Conservation (phyloP, 257 asterid genomes). For the Solanum arcanum region DNA sequence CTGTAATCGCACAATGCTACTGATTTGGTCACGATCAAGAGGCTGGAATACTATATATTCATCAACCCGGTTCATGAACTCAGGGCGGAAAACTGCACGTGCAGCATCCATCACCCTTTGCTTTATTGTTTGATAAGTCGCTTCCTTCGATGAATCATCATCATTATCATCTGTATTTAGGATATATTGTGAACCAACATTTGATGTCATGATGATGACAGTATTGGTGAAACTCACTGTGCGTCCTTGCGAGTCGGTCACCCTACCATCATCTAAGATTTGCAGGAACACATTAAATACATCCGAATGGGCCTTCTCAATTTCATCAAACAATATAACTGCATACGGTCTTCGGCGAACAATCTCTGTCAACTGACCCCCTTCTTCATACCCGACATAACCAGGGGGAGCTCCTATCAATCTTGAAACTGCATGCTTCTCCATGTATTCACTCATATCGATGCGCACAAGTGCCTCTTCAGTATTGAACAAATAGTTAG, state of each 20-base stretch:
- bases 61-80: slow-evolving; percentile 92
- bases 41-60: slow-evolving; percentile 96
- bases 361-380: slow-evolving; percentile 80
- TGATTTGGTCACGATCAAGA: slow-evolving; percentile 68
- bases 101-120: slow-evolving; percentile 80
- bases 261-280: slow-evolving; percentile 90
- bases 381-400: slow-evolving; percentile 91
- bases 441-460: slow-evolving; percentile 98
- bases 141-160: slow-evolving; percentile 40
- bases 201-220: slow-evolving; percentile 89
- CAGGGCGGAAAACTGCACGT: slow-evolving; percentile 75
- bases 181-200: slow-evolving; percentile 84
- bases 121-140: slow-evolving; percentile 64
- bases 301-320: slow-evolving; percentile 87
- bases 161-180: slow-evolving; percentile 45
- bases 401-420: slow-evolving; percentile 97
- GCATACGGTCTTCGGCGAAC: slow-evolving; percentile 92
- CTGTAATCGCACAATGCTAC: slow-evolving; percentile 64
- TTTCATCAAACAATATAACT: slow-evolving; percentile 81
- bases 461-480: slow-evolving; percentile 92
- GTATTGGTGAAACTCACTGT: slow-evolving; percentile 86
- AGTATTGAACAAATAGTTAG: slow-evolving; percentile 79
- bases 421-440: slow-evolving; percentile 90
- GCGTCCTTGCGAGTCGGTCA: slow-evolving; percentile 91
- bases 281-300: slow-evolving; percentile 91